Evolutionary conservation across 2,329 filamentous ascomycete genomes (phyloP).

Genomic region (Colletotrichum spinosum): DNA sequence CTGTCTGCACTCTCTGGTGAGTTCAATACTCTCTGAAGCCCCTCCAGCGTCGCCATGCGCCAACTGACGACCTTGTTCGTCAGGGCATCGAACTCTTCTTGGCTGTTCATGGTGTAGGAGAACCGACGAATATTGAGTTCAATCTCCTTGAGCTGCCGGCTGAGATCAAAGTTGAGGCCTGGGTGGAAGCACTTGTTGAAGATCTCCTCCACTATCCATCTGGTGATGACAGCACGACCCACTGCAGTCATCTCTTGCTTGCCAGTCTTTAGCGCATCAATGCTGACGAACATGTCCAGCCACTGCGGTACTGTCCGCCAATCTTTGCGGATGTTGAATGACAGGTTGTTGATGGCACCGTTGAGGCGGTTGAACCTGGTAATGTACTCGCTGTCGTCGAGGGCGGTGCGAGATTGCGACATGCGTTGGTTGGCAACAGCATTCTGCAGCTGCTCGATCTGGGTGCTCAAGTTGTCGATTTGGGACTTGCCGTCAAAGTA

Average conservation of each 20-base stretch:
- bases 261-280: conserved; percentile 85
- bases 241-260: conserved; percentile 99
- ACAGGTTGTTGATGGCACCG: conserved; percentile 92
- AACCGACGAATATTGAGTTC: conserved; percentile 88
- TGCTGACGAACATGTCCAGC: conserved; percentile 83
- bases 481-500: conserved; percentile 97
- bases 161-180: conserved; percentile 80
- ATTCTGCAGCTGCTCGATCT: conserved; percentile 95
- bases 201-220: conserved; percentile 91
- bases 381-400: conserved; percentile 94
- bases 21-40: conserved; percentile 78
- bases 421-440: conserved; percentile 96
- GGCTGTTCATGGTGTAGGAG: conserved; percentile 77
- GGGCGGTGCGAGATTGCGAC: conserved; percentile 91
- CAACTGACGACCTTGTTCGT: conserved; percentile 90
- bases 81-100: conserved; percentile 90
- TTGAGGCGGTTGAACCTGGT: conserved; percentile 91
- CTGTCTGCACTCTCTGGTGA: conserved; percentile 74
- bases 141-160: conserved; percentile 83
- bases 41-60: conserved; percentile 93
- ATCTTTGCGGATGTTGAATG: conserved; percentile 96
- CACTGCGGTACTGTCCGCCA: conserved; percentile 86
- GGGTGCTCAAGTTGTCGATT: conserved; percentile 86
- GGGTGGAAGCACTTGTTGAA: conserved; percentile 96
- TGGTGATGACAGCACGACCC: conserved; percentile 87